Evolutionary conservation across 805 yeast species (phyloP).

Genomic region (Candida loeiensis): DNA sequence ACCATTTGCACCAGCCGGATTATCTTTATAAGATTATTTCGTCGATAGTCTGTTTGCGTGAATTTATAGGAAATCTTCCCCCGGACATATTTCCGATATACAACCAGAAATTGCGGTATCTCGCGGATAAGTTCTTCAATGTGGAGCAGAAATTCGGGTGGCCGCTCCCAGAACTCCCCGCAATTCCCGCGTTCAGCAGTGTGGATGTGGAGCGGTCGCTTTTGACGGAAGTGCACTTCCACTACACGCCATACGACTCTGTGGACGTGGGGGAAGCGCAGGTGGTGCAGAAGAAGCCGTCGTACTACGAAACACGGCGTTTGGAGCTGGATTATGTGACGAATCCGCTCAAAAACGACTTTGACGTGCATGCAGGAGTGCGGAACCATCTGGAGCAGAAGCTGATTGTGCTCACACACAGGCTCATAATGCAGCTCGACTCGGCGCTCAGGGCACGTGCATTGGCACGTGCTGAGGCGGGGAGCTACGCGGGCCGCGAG

Average conservation of each 20-base stretch:
- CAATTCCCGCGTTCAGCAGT: constrained; percentile 59
- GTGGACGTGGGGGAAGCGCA: constrained; percentile 27
- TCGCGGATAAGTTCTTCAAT: constrained; percentile 57
- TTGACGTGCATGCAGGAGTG: constrained; percentile 49
- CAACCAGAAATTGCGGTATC: constrained; percentile 57
- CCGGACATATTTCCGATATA: constrained; percentile 76
- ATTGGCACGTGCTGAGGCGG: constrained; percentile 42
- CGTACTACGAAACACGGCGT: constrained; percentile 59
- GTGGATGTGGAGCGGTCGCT: constrained; percentile 77
- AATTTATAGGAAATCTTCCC: constrained; percentile 76
- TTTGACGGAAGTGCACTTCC: constrained; percentile 69
- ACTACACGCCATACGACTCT: constrained; percentile 48
- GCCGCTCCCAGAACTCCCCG: constrained; percentile 76
- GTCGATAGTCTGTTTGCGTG: constrained; percentile 77
- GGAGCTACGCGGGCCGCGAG: constrained; percentile 20
- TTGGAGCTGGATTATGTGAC: constrained; percentile 63
- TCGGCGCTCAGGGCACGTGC: constrained; percentile 42
- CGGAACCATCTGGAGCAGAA: constrained; percentile 37
- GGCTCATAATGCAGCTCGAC: constrained; percentile 54
- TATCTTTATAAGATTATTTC: constrained; percentile 70
- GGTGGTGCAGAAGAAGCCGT: constrained; percentile 18
- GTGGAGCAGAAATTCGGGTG: constrained; percentile 36
- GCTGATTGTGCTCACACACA: constrained; percentile 52
- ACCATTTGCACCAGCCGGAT: constrained; percentile 21
- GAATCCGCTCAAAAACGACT: constrained; percentile 58